Conservation (phyloP, 345 rosid species). For the Atalantia buxifolia region DNA sequence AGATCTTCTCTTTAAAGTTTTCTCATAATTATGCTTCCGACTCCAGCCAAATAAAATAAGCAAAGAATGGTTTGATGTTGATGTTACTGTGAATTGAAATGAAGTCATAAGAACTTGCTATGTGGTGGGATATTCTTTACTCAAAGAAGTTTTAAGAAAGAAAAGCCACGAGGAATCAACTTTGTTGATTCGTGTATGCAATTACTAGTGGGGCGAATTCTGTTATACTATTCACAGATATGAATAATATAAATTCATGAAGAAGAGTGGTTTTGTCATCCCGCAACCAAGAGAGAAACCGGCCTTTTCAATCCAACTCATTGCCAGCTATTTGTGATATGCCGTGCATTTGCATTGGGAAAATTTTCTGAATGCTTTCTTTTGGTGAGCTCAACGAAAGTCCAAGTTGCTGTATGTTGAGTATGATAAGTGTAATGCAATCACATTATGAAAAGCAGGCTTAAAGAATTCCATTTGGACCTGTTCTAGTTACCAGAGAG, state of each 20-base stretch:
- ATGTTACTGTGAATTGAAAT: not conserved
- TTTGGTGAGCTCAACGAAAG: too few relatives aligned
- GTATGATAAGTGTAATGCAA: too few relatives aligned
- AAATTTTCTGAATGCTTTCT: not conserved
- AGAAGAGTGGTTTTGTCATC: not conserved
- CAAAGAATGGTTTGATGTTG: not conserved
- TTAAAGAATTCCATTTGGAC: not conserved
- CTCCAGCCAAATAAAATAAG: not conserved
- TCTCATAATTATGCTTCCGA: not conserved
- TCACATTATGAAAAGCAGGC: not conserved
- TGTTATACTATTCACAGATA: not conserved
- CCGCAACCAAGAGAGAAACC: not conserved
- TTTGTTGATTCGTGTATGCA: not conserved
- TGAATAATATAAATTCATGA: not conserved
- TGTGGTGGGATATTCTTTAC: not conserved
- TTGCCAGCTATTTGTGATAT: slow-evolving; percentile 2
- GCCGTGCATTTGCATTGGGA: not conserved
- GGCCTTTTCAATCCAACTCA: slow-evolving; percentile 17
- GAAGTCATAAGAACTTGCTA: not conserved
- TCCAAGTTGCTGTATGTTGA: too few relatives aligned
- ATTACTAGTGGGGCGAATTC: not conserved
- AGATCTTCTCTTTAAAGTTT: not conserved
- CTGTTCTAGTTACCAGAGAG: not conserved
- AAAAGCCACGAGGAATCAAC: not conserved
- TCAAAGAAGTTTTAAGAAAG: not conserved